Evolutionary conservation across 2,329 filamentous ascomycete species (phyloP).

Genomic region (Tolypocladium tropicale): DNA sequence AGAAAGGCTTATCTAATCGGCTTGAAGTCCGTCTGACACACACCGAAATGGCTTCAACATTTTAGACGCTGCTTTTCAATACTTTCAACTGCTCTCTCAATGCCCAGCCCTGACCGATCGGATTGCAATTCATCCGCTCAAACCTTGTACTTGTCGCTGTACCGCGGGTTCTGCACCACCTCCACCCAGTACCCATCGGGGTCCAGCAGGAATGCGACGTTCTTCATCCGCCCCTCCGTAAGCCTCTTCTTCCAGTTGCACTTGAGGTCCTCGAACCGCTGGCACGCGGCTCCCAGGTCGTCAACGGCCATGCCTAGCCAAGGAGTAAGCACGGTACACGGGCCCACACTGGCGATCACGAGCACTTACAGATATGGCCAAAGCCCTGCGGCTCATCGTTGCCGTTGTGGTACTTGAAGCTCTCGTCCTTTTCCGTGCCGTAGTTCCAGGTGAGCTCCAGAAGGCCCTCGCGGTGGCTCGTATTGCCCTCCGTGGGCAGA

Average conservation of each 20-base stretch:
- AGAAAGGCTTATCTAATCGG: not conserved
- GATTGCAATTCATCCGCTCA: not conserved
- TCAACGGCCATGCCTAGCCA: slow-evolving; percentile 67
- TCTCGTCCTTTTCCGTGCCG: slow-evolving; percentile 74
- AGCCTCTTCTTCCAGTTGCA: slow-evolving; percentile 93
- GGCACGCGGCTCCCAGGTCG: slow-evolving; percentile 77
- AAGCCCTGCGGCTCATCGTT: slow-evolving; percentile 90
- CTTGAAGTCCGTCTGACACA: not conserved
- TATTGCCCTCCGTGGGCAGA: slow-evolving; percentile 39
- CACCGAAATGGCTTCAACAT: not conserved
- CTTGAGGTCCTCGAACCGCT: slow-evolving; percentile 70
- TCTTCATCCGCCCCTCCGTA: slow-evolving; percentile 87
- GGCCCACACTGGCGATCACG: not conserved
- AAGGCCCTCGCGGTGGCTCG: slow-evolving; percentile 66
- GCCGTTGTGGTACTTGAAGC: slow-evolving; percentile 83
- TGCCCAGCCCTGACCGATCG: not conserved
- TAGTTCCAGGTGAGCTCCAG: slow-evolving; percentile 84
- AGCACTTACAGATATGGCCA: slow-evolving; percentile 71
- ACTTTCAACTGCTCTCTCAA: not conserved
- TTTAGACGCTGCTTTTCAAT: not conserved
- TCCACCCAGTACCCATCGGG: slow-evolving; percentile 82
- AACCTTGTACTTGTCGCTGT: slow-evolving; percentile 36
- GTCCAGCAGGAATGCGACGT: slow-evolving; percentile 83
- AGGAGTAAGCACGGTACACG: not conserved
- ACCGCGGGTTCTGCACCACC: slow-evolving; percentile 67